phyloP scores from a whole-genome alignment of 371 early-diverging fungal genomes.

The Circinella minor region DNA sequence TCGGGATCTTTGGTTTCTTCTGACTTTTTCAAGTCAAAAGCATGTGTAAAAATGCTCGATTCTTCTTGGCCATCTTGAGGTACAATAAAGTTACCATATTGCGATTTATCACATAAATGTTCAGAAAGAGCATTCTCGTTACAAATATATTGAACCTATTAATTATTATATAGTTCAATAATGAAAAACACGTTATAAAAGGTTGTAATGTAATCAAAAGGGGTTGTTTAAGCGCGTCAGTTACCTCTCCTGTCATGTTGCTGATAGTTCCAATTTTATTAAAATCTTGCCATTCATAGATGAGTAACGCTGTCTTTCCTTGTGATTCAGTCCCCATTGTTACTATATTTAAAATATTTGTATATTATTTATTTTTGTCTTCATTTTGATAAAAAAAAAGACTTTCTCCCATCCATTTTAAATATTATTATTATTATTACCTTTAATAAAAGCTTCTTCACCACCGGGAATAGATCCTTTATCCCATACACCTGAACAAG shows the following conservation, averaged over 20 bases:
- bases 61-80: conserved; percentile 30
- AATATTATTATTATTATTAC: conserved; percentile 21
- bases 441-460: conserved; percentile 45
- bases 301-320: conserved; percentile 52
- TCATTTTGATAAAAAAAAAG: not conserved
- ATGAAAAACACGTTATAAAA: not conserved
- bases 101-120: conserved; percentile 47
- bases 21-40: conserved; percentile 30
- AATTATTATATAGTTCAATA: not conserved
- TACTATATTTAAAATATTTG: not conserved
- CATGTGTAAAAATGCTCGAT: conserved; percentile 46
- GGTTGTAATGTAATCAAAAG: too few relatives aligned
- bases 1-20: conserved; percentile 23
- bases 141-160: conserved; percentile 55
- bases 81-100: conserved; percentile 53
- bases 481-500: conserved; percentile 58
- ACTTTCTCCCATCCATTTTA: not conserved
- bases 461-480: conserved; percentile 53
- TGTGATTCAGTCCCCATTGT: conserved; percentile 43
- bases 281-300: conserved; percentile 64
- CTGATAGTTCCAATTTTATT: conserved; percentile 48
- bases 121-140: conserved; percentile 45
- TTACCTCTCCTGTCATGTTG: conserved; percentile 35
- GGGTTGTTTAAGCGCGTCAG: not conserved
- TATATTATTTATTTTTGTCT: not conserved